Base-by-base conservation (phyloP, 2,329 filamentous ascomycete species). In the Phialemonium atrogriseum region DNA sequence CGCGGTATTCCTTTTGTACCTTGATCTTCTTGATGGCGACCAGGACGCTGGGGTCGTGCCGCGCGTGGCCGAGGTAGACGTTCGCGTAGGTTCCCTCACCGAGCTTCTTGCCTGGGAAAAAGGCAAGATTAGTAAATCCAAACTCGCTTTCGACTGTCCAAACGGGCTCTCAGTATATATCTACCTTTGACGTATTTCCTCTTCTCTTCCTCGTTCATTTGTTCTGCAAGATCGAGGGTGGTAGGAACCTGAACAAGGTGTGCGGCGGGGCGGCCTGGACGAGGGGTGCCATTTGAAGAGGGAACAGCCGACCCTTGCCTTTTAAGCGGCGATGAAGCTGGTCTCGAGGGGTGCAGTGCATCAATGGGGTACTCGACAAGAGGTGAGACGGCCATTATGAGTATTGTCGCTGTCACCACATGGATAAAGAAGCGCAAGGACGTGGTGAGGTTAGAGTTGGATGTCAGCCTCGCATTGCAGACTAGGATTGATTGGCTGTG, bases 1-100 rank as follows among this genome's bases (percentile, higher is more conserved):
- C 87, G 37, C 77, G 80, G 62, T 85, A 93, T 52, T 89, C 84
- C 38, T 82, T 80, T 47, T 86, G 82, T 36, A 87, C 68, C 55
- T 91, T 91, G 65, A 91, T 91, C 63, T 89, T 91, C 58, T 93
- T 93, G 66, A 93, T 89, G 47, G 91, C 91, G 41, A 98, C 84
- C 33, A 83, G 73, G 24, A 76, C 72, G 20, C 70, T 69, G 5
- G 86, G 81, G 46, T 91, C 77, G 45, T 62, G 64, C 37, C 79
- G 75, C 27, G 91, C 71, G 58, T 89, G 83, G 32, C 88, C 91
- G 32, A 88, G 77, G 65, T 87, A 95, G 50, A 98, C 91, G 49
- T 93, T 80, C 54, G 91, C 91, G 56, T 98, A 98, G 42, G 91
- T 96, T 64, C 91, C 91, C 59, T 94, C 86, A 56, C 91, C 91